A percentile compares a stretch with the other conserved stretches of the same genome.
Evolutionary conservation across 2,329 filamentous ascomycete genomes (phyloP).

Genomic region (Kalmusia sp.): DNA sequence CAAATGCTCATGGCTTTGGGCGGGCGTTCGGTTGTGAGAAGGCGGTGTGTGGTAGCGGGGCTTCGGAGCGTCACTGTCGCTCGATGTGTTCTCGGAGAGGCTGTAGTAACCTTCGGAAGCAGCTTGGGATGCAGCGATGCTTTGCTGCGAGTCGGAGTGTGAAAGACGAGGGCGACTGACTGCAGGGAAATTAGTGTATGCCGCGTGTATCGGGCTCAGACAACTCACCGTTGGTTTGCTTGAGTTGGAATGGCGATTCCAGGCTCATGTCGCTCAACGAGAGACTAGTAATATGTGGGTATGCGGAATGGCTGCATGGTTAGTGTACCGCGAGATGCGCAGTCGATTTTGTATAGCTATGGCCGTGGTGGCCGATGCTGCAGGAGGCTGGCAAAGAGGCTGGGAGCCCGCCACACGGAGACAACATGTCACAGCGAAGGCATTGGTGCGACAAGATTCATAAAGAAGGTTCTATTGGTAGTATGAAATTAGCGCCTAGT

Average conservation of each 20-base stretch:
- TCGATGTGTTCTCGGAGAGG: constrained; percentile 50
- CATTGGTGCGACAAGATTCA: constrained; percentile 13
- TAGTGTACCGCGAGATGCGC: constrained; percentile 12
- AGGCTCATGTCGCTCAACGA: constrained; percentile 43
- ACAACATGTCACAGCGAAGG: constrained; percentile 11
- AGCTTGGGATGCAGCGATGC: constrained; percentile 56
- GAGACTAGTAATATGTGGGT: constrained; percentile 36
- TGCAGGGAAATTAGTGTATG: constrained; percentile 29
- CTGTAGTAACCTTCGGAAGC: constrained; percentile 61
- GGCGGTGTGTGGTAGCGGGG: constrained; percentile 43
- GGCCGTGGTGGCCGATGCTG: constrained; percentile 6
- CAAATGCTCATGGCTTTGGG: constrained; percentile 47
- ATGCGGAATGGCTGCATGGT: constrained; percentile 28
- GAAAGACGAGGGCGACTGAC: constrained; percentile 50
- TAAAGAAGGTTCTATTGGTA: background rate
- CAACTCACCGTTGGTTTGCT: constrained; percentile 50
- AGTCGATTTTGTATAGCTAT: constrained; percentile 17
- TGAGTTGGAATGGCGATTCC: constrained; percentile 47
- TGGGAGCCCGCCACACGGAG: constrained; percentile 16
- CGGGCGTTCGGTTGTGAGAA: constrained; percentile 41
- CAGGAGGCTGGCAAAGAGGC: constrained; percentile 15
- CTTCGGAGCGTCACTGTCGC: constrained; percentile 42
- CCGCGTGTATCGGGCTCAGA: constrained; percentile 2
- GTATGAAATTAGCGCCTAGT: background rate
- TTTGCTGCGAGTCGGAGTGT: constrained; percentile 53